A percentile compares a stretch with the other conserved stretches of the same genome.
Evolutionary conservation across 1,284 basidiomycete genomes (phyloP).

Genomic region (Ganoderma boninense): DNA sequence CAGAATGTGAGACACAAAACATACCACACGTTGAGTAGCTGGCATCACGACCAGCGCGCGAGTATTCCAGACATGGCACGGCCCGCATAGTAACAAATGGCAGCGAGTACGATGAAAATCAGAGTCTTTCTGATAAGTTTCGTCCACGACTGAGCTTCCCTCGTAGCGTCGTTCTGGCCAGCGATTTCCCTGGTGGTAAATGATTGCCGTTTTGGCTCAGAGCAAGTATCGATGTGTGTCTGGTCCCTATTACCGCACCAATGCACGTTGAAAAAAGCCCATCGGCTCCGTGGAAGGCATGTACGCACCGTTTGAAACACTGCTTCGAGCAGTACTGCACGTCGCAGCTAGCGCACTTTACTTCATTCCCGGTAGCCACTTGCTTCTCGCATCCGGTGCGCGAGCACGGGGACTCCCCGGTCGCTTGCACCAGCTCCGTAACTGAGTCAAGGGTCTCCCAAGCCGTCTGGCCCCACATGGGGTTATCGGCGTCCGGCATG

Average conservation of each 20-base stretch:
- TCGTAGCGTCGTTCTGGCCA: neutral
- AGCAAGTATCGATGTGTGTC: slow-evolving; percentile 9
- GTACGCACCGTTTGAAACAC: slow-evolving; percentile 7
- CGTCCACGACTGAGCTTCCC: neutral
- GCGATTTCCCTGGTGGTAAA: neutral
- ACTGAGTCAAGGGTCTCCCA: slow-evolving; percentile 12
- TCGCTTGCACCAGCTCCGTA: neutral
- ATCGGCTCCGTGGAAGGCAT: neutral
- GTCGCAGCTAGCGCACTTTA: slow-evolving; percentile 4
- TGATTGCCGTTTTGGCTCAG: slow-evolving; percentile 1
- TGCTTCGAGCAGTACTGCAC: slow-evolving; percentile 10
- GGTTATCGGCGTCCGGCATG: slow-evolving; percentile 1
- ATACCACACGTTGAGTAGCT: neutral
- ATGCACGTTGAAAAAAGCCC: neutral
- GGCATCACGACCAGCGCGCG: neutral
- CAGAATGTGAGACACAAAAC: neutral
- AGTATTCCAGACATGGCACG: neutral
- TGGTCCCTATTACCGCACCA: neutral
- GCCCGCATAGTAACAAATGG: neutral
- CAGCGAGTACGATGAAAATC: neutral
- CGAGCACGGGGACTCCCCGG: slow-evolving; percentile 4
- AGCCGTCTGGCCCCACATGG: slow-evolving; percentile 16
- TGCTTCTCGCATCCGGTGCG: slow-evolving; percentile 10
- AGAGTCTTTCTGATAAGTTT: neutral
- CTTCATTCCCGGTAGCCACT: neutral